Conservation (phyloP, 2,329 filamentous ascomycete genomes). For the Westerdykella aurantiaca region DNA sequence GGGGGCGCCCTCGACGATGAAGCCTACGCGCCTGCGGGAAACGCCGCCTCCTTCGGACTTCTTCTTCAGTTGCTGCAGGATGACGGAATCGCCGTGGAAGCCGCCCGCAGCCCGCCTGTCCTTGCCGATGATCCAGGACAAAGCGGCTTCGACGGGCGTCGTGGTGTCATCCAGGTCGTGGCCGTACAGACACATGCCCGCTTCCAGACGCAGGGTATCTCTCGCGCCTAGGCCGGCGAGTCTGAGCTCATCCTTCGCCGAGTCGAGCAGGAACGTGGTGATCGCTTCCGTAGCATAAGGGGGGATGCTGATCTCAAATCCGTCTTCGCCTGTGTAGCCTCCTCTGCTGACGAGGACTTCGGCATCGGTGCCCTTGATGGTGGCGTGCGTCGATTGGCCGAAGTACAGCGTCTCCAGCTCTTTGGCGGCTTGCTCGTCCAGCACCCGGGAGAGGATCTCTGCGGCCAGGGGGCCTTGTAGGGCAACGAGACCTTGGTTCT, state of each 20-base stretch:
- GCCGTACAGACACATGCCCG: constrained; percentile 99
- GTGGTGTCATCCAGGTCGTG: constrained; percentile 83
- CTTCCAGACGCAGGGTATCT: constrained; percentile 88
- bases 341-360: constrained; percentile 72
- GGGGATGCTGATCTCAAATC: constrained; percentile 90
- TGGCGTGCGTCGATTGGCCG: constrained; percentile 64
- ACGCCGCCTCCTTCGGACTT: constrained; percentile 68
- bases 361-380: constrained; percentile 54
- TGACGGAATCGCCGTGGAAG: constrained; percentile 80
- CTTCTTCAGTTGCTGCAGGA: constrained; percentile 71
- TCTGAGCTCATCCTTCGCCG: constrained; percentile 60
- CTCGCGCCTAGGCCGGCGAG: constrained; percentile 85
- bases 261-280: constrained; percentile 62
- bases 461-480: constrained; percentile 79
- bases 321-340: constrained; percentile 96
- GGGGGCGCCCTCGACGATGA: constrained; percentile 78
- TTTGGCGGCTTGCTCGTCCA: constrained; percentile 48
- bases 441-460: constrained; percentile 59
- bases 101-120: constrained; percentile 62
- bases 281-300: constrained; percentile 59
- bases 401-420: constrained; percentile 64
- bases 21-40: constrained; percentile 67
- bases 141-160: constrained; percentile 60
- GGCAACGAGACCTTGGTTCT: constrained; percentile 73
- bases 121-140: constrained; percentile 81